Evolutionary conservation across 768 basidiomycete genomes (phyloP).

Genomic region (Lentinus brumalis): DNA sequence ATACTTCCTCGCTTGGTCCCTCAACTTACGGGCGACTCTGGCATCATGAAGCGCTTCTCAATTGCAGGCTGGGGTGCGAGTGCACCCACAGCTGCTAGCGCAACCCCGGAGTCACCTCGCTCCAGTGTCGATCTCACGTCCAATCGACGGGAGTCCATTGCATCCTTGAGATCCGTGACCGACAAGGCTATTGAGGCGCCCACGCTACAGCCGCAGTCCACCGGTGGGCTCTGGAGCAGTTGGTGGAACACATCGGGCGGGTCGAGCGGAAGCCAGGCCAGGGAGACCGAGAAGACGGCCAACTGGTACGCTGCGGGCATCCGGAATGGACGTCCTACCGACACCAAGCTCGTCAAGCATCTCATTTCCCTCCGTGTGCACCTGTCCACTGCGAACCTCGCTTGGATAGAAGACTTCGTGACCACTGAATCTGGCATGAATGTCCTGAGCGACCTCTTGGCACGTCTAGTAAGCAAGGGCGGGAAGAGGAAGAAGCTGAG

Average conservation of each 20-base stretch:
- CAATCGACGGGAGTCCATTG: conserved; percentile 23
- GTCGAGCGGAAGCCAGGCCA: conserved; percentile 29
- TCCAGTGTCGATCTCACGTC: conserved; percentile 41
- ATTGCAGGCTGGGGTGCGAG: conserved; percentile 58
- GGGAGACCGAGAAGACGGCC: conserved; percentile 48
- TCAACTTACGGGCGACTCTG: conserved; percentile 73
- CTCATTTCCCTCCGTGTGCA: conserved; percentile 83
- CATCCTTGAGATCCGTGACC: conserved; percentile 29
- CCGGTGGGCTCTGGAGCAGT: conserved; percentile 74
- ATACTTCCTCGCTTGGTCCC: conserved; percentile 70
- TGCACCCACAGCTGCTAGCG: conserved; percentile 37
- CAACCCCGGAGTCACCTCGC: conserved; percentile 35
- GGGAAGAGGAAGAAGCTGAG: conserved; percentile 60
- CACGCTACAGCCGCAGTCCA: conserved; percentile 59
- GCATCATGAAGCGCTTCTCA: conserved; percentile 69
- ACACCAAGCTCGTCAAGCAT: conserved; percentile 70
- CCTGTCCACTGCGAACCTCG: conserved; percentile 77
- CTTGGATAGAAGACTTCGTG: conserved; percentile 83
- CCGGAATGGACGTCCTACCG: conserved; percentile 51
- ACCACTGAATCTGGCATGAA: conserved; percentile 64
- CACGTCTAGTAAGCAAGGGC: conserved; percentile 63
- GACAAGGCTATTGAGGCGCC: conserved; percentile 29
- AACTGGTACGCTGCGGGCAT: conserved; percentile 67
- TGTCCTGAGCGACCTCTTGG: conserved; percentile 57
- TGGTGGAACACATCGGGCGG: conserved; percentile 77